Base-by-base conservation (phyloP, 2,329 filamentous ascomycete species). In the Atkinsonella texensis region DNA sequence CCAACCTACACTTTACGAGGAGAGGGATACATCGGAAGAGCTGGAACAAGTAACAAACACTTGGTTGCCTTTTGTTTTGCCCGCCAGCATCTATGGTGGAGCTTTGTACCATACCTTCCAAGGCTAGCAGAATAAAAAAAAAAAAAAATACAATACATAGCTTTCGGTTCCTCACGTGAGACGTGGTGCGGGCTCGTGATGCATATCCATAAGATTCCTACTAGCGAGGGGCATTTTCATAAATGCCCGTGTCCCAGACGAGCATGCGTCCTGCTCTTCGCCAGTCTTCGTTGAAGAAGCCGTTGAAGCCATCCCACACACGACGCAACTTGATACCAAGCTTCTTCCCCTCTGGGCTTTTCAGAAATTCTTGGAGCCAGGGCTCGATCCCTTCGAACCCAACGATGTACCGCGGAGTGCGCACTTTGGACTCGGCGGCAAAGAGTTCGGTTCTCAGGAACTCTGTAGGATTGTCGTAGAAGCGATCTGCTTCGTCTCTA, bases 401-500 rank as follows among this genome's bases (percentile, higher is more conserved):
- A 8, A 81, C 72, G 15, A 84, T 74, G 59, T 77, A 84, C 13
- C 77, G 68, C 23, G 81, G 79, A 49, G 76, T 58, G 35, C 55
- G 38, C 20, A 57, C 18, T 47, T 48, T 6, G 55, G 57, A 23
- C 52, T 54, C 0, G 59, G 51, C 2, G 50, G 28, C 54, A 45
- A 74, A 81, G 23, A 87, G 62, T 70, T 79, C 68, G 44, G 65
- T 57, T 52, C 68, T 57, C 32, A 90, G 62, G 60, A 88, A 91
- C 0, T 57, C 33, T 57, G 64, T 6, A 11, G 69, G 65, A 20
- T 84, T 80, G 54, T 85, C 77, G 68, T 95, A 97, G 71, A 98
- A 98, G 44, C 84, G 76, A 64, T 95, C 90, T 8, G 89, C 90
- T 71, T 98, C 91, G 65, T 96, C 90, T 15, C 85, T 71, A 67